These are phyloP conservation scores for Pouteria campechiana DNA, from an alignment of 179 eudicot genomes.

Conservation along the genomic window DNA sequence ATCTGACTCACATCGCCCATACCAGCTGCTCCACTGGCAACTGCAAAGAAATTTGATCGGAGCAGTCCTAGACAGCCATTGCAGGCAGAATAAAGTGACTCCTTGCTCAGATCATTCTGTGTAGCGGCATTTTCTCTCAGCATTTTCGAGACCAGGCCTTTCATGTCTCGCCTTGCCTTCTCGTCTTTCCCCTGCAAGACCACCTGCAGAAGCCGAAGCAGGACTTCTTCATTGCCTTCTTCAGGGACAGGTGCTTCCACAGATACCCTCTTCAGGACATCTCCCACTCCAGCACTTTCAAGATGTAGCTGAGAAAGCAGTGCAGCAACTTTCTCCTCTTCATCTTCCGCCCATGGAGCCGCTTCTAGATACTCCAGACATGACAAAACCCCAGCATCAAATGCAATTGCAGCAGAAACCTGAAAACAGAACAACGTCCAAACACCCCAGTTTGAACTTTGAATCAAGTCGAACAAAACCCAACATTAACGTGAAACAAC, in stretches of 20 bases:
- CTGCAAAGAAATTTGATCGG: slow-evolving; percentile 32
- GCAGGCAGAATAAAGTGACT: slow-evolving; percentile 77
- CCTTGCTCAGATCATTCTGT: slow-evolving; percentile 75
- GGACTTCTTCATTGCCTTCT: slow-evolving; percentile 61
- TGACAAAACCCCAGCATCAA: slow-evolving; percentile 88
- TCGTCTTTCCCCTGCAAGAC: slow-evolving; percentile 95
- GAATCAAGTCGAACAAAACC: too few relatives aligned
- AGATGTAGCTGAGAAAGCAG: slow-evolving; percentile 63
- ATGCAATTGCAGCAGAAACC: slow-evolving; percentile 97
- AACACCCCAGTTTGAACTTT: too few relatives aligned
- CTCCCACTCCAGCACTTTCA: slow-evolving; percentile 69
- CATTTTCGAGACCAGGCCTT: slow-evolving; percentile 75
- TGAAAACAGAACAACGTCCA: too few relatives aligned
- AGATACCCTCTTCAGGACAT: slow-evolving; percentile 86
- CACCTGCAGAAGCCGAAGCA: slow-evolving; percentile 72
- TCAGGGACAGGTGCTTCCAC: slow-evolving; percentile 31
- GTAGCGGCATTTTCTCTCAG: slow-evolving; percentile 63
- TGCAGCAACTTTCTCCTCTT: slow-evolving; percentile 75
- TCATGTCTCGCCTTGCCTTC: slow-evolving; percentile 96
- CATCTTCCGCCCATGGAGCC: slow-evolving; percentile 99
- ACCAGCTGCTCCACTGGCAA: slow-evolving; percentile 43
- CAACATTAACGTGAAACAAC: too few relatives aligned
- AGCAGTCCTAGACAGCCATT: slow-evolving; percentile 62
- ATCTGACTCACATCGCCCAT: slow-evolving; percentile 50
- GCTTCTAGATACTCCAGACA: slow-evolving; percentile 97